phyloP scores from a whole-genome alignment of 1,284 basidiomycete species.

The Irpex sp. region DNA sequence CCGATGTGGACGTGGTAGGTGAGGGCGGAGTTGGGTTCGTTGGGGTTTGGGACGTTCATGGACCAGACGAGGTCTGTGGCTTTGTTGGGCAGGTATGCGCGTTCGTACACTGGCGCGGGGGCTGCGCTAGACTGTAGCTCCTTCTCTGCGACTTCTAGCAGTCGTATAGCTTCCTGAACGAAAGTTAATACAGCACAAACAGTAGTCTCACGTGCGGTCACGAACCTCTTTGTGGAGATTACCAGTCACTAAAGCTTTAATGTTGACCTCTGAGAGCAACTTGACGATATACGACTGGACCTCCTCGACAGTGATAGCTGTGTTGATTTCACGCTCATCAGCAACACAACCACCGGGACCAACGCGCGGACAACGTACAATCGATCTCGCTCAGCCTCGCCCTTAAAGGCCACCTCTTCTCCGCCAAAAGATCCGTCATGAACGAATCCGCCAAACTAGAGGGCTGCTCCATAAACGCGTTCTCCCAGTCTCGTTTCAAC shows the following conservation, averaged over 20 bases:
- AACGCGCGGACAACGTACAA: conserved; percentile 41
- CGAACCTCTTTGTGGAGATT: conserved; percentile 77
- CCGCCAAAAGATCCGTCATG: conserved; percentile 63
- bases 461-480: conserved; percentile 84
- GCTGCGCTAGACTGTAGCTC: conserved; percentile 57
- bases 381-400: conserved; percentile 80
- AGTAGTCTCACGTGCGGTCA: not conserved
- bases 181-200: not conserved
- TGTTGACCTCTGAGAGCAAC: conserved; percentile 64
- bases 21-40: conserved; percentile 84
- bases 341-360: not conserved
- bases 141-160: conserved; percentile 71
- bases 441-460: conserved; percentile 82
- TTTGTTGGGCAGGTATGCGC: conserved; percentile 66
- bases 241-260: conserved; percentile 80
- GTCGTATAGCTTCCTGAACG: conserved; percentile 64
- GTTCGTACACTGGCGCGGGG: conserved; percentile 51
- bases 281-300: conserved; percentile 62
- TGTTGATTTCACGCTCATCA: not conserved
- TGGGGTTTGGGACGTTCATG: conserved; percentile 72
- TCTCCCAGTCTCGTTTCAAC: conserved; percentile 74
- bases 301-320: conserved; percentile 70
- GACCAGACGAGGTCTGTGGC: conserved; percentile 71
- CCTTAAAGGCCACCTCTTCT: conserved; percentile 73
- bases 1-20: conserved; percentile 80